Evolutionary conservation across 768 basidiomycete species (phyloP).

Genomic region (Lactarius pseudohatsudake): DNA sequence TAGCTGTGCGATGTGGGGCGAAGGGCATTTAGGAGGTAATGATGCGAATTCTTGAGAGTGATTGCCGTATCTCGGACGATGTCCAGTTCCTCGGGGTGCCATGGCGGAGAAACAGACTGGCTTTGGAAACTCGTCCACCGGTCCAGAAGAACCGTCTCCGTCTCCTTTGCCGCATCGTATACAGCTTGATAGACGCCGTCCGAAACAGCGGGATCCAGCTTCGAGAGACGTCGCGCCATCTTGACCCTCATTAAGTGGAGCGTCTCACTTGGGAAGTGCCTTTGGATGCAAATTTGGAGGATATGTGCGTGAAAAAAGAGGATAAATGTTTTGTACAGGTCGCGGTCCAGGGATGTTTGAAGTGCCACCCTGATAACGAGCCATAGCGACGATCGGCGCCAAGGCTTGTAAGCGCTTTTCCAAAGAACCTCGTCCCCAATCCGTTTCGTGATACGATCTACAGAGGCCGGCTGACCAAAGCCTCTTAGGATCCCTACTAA

Average conservation of each 20-base stretch:
- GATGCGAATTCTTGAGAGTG: neutral
- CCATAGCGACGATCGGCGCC: neutral
- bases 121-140: neutral
- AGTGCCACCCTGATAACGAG: slow-evolving; percentile 38
- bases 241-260: neutral
- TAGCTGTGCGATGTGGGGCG: neutral
- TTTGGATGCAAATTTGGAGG: neutral
- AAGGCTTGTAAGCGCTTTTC: slow-evolving; percentile 31
- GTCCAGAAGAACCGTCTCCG: neutral
- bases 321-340: neutral
- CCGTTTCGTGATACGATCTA: slow-evolving; percentile 23
- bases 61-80: neutral
- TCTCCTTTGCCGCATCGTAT: neutral
- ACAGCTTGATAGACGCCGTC: neutral
- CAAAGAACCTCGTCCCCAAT: neutral
- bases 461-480: slow-evolving; percentile 36
- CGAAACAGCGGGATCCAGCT: neutral
- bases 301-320: neutral
- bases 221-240: neutral
- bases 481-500: slow-evolving; percentile 26
- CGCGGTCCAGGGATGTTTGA: slow-evolving; percentile 30
- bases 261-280: neutral
- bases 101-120: neutral
- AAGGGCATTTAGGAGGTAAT: neutral
- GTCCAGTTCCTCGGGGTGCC: neutral